A percentile compares a stretch with the other conserved stretches of the same genome.
Conservation (phyloP, 495 filamentous ascomycete genomes). For the Acidiella bohemica region DNA sequence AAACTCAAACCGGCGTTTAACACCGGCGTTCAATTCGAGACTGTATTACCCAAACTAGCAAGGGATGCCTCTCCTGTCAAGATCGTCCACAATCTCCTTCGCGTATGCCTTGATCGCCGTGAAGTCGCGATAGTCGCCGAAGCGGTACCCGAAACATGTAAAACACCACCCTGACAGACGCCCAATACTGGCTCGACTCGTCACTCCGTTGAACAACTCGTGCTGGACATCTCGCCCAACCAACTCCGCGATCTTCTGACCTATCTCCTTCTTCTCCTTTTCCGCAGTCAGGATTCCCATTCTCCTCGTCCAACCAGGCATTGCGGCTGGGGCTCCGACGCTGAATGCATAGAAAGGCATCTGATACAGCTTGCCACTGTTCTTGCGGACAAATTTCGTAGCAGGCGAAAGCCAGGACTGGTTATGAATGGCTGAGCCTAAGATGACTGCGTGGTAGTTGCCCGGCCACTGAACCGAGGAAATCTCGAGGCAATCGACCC, state of each 20-base stretch:
- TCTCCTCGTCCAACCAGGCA: neutral
- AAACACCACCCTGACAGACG: neutral
- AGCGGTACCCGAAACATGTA: neutral
- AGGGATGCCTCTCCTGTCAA: too few species aligned
- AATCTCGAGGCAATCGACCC: neutral
- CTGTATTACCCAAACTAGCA: too few species aligned
- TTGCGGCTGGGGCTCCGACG: neutral
- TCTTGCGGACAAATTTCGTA: neutral
- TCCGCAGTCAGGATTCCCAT: neutral
- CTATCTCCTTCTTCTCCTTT: neutral
- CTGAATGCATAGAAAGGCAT: neutral
- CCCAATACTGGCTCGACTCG: neutral
- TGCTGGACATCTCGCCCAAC: neutral
- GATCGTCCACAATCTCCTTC: neutral
- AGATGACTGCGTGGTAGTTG: neutral
- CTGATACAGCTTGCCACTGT: neutral
- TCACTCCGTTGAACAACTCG: neutral
- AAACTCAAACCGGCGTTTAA: too few species aligned
- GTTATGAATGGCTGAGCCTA: neutral
- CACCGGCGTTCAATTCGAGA: too few species aligned
- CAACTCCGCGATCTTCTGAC: neutral
- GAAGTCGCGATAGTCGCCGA: neutral
- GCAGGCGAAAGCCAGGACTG: neutral
- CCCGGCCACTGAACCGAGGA: neutral
- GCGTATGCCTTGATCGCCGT: neutral